phyloP scores from a whole-genome alignment of 768 basidiomycete genomes.

The Kwoniella sp. region DNA sequence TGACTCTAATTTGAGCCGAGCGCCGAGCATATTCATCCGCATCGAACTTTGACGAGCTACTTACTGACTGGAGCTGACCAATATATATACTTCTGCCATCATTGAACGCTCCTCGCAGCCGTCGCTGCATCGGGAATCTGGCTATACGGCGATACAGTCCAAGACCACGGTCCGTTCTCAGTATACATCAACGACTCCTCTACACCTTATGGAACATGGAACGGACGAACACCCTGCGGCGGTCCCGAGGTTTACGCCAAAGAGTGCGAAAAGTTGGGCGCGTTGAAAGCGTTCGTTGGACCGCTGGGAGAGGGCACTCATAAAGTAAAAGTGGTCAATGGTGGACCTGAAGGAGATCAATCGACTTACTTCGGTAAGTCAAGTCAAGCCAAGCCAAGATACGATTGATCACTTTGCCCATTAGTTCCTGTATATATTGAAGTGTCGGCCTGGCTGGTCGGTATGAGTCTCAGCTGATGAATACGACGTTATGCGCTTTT shows the following conservation, averaged over 20 bases:
- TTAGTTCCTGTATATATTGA: too few species aligned
- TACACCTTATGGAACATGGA: conserved; percentile 25
- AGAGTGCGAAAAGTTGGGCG: conserved; percentile 52
- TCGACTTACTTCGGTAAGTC: conserved; percentile 49
- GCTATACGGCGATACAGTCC: conserved; percentile 55
- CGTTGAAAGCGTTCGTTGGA: conserved; percentile 39
- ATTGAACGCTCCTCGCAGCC: background rate
- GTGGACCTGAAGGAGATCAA: conserved; percentile 27
- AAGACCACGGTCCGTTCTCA: conserved; percentile 54
- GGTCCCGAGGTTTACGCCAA: conserved; percentile 33
- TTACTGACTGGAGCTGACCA: too few species aligned
- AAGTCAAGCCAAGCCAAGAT: too few species aligned
- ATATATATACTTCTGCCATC: too few species aligned
- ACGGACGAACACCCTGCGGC: conserved; percentile 48
- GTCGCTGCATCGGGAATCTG: conserved; percentile 50
- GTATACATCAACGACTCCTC: conserved; percentile 44
- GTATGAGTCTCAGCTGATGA: background rate
- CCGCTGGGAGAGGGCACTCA: conserved; percentile 44
- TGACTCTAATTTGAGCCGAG: too few species aligned
- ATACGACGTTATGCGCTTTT: background rate
- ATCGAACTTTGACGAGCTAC: too few species aligned
- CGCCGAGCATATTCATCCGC: too few species aligned
- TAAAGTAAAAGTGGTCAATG: conserved; percentile 41
- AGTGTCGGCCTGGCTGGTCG: too few species aligned
- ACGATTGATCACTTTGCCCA: too few species aligned